Evolutionary conservation across 257 asterid species (phyloP), one percentile per base, ranked within the genome.

Genomic region (Solanum appendiculatum): DNA sequence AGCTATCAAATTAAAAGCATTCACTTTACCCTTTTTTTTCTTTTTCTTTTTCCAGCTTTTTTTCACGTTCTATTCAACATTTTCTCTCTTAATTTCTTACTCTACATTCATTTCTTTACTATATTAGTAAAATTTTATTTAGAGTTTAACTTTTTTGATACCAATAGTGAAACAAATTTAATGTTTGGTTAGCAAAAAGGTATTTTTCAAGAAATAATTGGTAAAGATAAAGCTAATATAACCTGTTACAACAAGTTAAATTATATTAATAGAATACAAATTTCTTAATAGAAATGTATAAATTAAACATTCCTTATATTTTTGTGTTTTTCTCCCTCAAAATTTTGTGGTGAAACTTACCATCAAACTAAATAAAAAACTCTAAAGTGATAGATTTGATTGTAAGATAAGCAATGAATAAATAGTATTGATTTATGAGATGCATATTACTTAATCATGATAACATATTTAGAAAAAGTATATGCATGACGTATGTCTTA

Each of bases 1-100:
- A 80, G 66, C 66, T 80, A 80, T 27, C 18, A 9, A 78, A 46
- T 80, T 80, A 16, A 80, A 80, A 80, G 29, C 85, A 80, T 48
- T 10, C 42, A 29, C 42, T 46, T 80, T 75, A 25, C 7, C 37
- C 33, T 75, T 75, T 39, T 34, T 6, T 2, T 40, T 13, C 8
- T 14, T 8, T 14, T 25, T 42, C 54, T n/a, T 39, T 46, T 23
- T 21, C 15, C 1, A 40, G 3, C 21, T 77, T 77, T 25, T 75
- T 77, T 77, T 42, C 58, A 44, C 27, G 84, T 44, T 77, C 58
- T n/a, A 78, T 44, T 44, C 25, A 29, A 44, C 29, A 10, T 46
- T 27, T 42, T 78, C 5, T 21, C 9, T 73, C 29, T 78, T 78
- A 44, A 6, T 78, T 15, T 44, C 15, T 14, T 42, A 44, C 4